A percentile compares a stretch with the other conserved stretches of the same genome.
Conservation (phyloP, 805 yeast species). For the Yamadazyma nakazawae region DNA sequence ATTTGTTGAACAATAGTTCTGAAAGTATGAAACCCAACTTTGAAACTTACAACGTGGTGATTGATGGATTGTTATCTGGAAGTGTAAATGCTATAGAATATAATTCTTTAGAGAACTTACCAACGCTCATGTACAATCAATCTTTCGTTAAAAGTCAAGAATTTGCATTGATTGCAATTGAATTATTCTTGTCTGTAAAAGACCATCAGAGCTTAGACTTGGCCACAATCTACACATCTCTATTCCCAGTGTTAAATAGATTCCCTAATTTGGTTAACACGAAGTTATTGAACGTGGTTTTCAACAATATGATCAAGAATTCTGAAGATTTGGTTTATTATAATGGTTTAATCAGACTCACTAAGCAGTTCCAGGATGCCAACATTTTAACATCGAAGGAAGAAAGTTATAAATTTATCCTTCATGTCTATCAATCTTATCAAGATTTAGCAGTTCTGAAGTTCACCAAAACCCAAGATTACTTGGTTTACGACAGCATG, state of each 20-base stretch:
- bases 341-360: conserved; percentile 31
- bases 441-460: conserved; percentile 16
- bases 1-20: conserved; percentile 37
- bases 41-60: conserved; percentile 49
- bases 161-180: conserved; percentile 42
- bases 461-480: conserved; percentile 30
- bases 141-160: conserved; percentile 42
- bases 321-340: conserved; percentile 32
- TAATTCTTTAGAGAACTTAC: conserved; percentile 8
- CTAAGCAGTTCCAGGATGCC: conserved; percentile 20
- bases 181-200: conserved; percentile 46
- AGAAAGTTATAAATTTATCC: conserved; percentile 25
- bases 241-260: conserved; percentile 26
- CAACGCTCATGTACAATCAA: conserved; percentile 32
- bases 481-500: conserved; percentile 47
- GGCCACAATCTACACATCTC: conserved; percentile 30
- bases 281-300: conserved; percentile 14
- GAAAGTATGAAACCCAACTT: conserved; percentile 47
- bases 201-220: conserved; percentile 33
- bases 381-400: conserved; percentile 16
- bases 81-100: conserved; percentile 34
- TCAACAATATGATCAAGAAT: conserved; percentile 16
- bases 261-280: conserved; percentile 27
- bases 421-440: conserved; percentile 29
- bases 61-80: conserved; percentile 51